A percentile compares a stretch with the other conserved stretches of the same genome.
Conservation (phyloP, 176 grass and related monocot species). For the Miscanthus lutarioriparius region DNA sequence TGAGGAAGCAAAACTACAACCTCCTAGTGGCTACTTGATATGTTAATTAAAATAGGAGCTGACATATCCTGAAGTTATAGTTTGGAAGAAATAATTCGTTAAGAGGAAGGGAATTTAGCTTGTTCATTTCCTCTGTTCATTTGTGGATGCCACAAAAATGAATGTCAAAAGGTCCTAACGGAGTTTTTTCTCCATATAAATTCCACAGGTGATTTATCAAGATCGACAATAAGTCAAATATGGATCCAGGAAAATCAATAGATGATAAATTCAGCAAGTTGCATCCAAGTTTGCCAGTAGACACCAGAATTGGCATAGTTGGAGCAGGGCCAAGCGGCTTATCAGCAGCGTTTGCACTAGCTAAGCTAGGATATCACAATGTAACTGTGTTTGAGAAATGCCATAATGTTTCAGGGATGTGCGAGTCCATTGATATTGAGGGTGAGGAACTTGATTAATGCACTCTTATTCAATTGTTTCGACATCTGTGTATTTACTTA, state of each 20-base stretch:
- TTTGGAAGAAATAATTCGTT: constrained; percentile 9
- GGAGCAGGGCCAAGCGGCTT: constrained; percentile 74
- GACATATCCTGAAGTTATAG: constrained; percentile 18
- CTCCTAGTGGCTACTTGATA: constrained; percentile 7
- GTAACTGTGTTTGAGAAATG: constrained; percentile 69
- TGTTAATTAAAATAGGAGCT: constrained; percentile 1
- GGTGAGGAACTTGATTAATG: constrained; percentile 31
- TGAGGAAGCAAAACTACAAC: constrained; percentile 1
- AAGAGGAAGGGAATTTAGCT: not conserved
- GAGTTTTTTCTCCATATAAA: not conserved
- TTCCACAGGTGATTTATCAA: constrained; percentile 44
- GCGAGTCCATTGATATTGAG: constrained; percentile 65
- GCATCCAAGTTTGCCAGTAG: constrained; percentile 58
- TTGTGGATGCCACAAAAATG: not conserved
- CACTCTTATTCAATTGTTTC: constrained; percentile 4
- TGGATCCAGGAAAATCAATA: constrained; percentile 50
- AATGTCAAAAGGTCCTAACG: not conserved
- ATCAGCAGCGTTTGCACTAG: constrained; percentile 64
- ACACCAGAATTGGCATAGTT: constrained; percentile 59
- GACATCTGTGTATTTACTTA: constrained; percentile 5
- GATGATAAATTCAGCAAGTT: constrained; percentile 62
- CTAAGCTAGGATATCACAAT: constrained; percentile 68
- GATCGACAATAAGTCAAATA: constrained; percentile 23
- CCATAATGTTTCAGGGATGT: constrained; percentile 68
- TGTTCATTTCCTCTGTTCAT: not conserved